Percentiles rank a stretch among this genome's conserved stretches.
phyloP scores from a whole-genome alignment of 108 stramenopile genomes.

The Nannochloropsis oceanica region DNA sequence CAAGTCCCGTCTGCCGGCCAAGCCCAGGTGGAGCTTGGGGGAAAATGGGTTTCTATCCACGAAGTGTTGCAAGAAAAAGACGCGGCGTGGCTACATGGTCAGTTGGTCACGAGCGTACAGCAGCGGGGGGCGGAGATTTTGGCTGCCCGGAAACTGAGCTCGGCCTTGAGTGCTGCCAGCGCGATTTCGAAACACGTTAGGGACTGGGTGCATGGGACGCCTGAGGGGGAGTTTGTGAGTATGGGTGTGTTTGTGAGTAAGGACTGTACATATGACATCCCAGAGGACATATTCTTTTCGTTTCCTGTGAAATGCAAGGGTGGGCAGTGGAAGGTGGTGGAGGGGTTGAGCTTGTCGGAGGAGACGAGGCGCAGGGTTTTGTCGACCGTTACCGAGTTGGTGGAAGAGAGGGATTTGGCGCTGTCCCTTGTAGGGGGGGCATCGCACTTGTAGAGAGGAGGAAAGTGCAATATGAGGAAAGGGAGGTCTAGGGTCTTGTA shows the following conservation, averaged over 20 bases:
- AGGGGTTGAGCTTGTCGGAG: conserved; percentile 20
- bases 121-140: conserved; percentile 45
- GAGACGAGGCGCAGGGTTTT: background rate
- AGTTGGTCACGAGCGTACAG: conserved; percentile 34
- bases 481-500: too few relatives aligned
- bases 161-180: conserved; percentile 41
- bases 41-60: conserved; percentile 33
- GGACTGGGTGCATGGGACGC: conserved; percentile 40
- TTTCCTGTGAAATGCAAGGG: conserved; percentile 38
- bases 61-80: background rate
- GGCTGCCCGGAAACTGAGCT: conserved; percentile 37
- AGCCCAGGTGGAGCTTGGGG: background rate
- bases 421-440: background rate
- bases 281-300: conserved; percentile 42
- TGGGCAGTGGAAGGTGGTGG: conserved; percentile 34
- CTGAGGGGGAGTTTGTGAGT: conserved; percentile 31
- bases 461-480: too few relatives aligned
- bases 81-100: conserved; percentile 12
- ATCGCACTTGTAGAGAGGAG: background rate
- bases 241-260: conserved; percentile 43
- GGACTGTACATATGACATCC: conserved; percentile 37
- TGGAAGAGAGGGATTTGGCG: conserved; percentile 36
- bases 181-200: conserved; percentile 40
- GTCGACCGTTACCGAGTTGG: conserved; percentile 28
- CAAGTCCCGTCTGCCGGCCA: conserved; percentile 42